Evolutionary conservation across 345 rosid genomes (phyloP), one percentile per base, ranked within the genome.

Genomic region (Eucalyptus regnans): DNA sequence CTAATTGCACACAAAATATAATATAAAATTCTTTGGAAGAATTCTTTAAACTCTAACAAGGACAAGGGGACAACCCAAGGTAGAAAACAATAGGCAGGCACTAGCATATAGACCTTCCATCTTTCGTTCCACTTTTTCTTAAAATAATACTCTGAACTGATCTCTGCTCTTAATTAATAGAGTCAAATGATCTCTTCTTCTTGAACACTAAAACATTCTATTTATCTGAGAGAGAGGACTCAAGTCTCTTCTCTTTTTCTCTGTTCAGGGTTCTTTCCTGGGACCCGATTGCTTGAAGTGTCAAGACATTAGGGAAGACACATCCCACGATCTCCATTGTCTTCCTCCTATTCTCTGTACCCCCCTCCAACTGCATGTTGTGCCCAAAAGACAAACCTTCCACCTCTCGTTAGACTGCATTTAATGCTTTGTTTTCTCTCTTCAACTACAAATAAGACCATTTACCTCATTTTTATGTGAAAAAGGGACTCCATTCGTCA

Each of bases 361-460:
- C 48, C 41, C 20, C 87, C 41, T 31, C 56, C 64, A 51, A 33
- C 87, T 8, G 87, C 87, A 52, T 86, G 87, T 51, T 86, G 48
- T 33, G 48, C 87, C 62, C 62, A 14, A 20, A 86, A 18, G 25
- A 51, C 87, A 86, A 7, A 12, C 46, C 27, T 51, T 86, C 87
- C 54, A 86, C 64, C 46, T 51, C 58, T 22, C 54, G 44, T 29
- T 50, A n/a, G 44, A 50, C 87, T 86, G 87, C 87, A 86, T 51
- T 86, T 51, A 86, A 51, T 51, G n/a, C 87, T 41, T 31, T 86
- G 46, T 86, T 51, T 56, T 18, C 84, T 86, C 48, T 86, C 44
- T 85, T 49, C 87, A 17, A 85, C 87, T 48, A 91, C 94, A 92
- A 89, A 91, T 93, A 91, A 90, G 84, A 62, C 87, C 86, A 88